Evolutionary conservation across 768 basidiomycete genomes (phyloP).

Genomic region (Pleurotus salmoneostramineus): DNA sequence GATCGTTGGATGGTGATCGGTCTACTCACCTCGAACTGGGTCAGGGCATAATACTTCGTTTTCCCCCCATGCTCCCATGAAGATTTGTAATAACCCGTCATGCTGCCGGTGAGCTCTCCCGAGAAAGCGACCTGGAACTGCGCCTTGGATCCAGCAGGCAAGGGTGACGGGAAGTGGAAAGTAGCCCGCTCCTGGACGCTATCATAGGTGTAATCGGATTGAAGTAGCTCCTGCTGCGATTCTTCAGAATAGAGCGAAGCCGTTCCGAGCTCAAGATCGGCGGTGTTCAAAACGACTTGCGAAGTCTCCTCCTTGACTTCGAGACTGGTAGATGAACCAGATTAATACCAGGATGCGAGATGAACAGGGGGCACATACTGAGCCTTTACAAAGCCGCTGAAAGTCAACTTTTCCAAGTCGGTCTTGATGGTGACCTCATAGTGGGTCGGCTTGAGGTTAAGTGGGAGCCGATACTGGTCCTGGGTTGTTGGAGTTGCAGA

Average conservation of each 20-base stretch:
- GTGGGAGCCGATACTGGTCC: slow-evolving; percentile 59
- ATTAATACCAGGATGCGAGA: background rate
- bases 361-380: slow-evolving; percentile 35
- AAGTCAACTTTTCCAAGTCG: slow-evolving; percentile 73
- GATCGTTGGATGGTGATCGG: background rate
- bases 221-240: slow-evolving; percentile 41
- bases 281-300: slow-evolving; percentile 61
- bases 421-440: slow-evolving; percentile 80
- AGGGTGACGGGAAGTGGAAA: slow-evolving; percentile 49
- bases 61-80: slow-evolving; percentile 60
- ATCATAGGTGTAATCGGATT: slow-evolving; percentile 50
- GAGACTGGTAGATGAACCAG: slow-evolving; percentile 39
- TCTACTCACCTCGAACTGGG: slow-evolving; percentile 75
- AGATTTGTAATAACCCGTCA: slow-evolving; percentile 85
- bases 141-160: slow-evolving; percentile 70
- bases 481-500: slow-evolving; percentile 17
- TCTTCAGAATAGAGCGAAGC: slow-evolving; percentile 55
- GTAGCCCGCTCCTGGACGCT: slow-evolving; percentile 60
- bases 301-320: slow-evolving; percentile 60
- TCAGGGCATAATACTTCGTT: slow-evolving; percentile 69
- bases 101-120: slow-evolving; percentile 61
- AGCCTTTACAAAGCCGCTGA: slow-evolving; percentile 74
- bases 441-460: slow-evolving; percentile 63
- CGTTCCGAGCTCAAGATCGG: slow-evolving; percentile 52
- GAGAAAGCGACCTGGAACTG: slow-evolving; percentile 67